A percentile compares a stretch with the other conserved stretches of the same genome.
phyloP scores from a whole-genome alignment of 148 eudicot genomes.

The Rhododendron simsii region DNA sequence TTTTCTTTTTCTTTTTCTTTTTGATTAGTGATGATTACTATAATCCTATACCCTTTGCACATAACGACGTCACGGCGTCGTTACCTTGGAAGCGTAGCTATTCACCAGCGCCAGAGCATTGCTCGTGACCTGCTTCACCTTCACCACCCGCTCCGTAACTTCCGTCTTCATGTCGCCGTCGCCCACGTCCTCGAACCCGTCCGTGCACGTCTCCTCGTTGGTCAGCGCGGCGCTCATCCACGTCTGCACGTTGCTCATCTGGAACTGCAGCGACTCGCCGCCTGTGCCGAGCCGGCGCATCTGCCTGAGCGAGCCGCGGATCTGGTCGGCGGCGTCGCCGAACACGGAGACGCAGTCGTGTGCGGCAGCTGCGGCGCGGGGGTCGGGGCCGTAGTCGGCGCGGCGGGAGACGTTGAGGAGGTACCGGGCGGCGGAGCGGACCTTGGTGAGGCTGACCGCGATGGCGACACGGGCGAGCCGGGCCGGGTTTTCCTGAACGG shows the following conservation, averaged over 20 bases:
- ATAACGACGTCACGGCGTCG: background rate
- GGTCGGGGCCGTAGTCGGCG: conserved; percentile 37
- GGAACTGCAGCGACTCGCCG: conserved; percentile 45
- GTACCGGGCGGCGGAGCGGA: conserved; percentile 21
- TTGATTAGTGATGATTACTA: background rate
- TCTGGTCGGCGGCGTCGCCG: conserved; percentile 54
- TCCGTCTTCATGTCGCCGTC: conserved; percentile 41
- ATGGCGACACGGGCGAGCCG: conserved; percentile 62
- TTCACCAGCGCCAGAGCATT: conserved; percentile 81
- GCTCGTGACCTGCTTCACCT: conserved; percentile 60
- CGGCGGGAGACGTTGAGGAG: conserved; percentile 37
- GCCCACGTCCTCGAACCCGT: conserved; percentile 51
- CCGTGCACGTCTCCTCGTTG: conserved; percentile 75
- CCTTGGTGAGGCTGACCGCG: conserved; percentile 45
- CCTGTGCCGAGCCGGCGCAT: conserved; percentile 37
- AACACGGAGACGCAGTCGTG: conserved; percentile 57
- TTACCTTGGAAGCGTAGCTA: conserved; percentile 35
- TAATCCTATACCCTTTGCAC: too few relatives aligned
- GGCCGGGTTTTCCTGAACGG: conserved; percentile 46
- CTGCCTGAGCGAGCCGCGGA: conserved; percentile 50
- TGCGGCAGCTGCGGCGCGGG: conserved; percentile 36
- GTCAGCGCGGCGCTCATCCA: conserved; percentile 91
- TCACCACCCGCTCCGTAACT: conserved; percentile 32
- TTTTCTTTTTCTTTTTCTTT: too few relatives aligned
- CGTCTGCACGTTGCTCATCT: conserved; percentile 83